These are phyloP conservation scores for Acorus calamus DNA, from an alignment of 106 monocot species.

Conservation along the genomic window DNA sequence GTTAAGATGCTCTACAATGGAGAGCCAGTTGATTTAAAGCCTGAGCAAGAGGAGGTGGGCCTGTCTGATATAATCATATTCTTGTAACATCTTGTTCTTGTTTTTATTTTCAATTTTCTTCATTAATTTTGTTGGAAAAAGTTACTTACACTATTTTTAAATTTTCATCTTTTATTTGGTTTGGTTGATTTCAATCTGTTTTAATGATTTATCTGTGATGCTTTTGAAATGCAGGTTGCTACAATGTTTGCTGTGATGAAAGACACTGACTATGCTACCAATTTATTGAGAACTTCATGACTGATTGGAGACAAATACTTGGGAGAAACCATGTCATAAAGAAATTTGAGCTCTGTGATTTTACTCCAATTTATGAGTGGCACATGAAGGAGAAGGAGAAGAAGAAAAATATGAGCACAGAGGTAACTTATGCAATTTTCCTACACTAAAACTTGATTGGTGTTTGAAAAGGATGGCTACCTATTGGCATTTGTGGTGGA, in stretches of 20 bases:
- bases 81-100: too few relatives aligned
- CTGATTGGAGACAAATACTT: constrained; percentile 79
- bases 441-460: not conserved
- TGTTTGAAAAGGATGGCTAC: not conserved
- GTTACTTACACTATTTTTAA: not conserved
- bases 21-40: constrained; percentile 76
- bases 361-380: constrained; percentile 97
- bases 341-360: constrained; percentile 92
- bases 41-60: constrained; percentile 89
- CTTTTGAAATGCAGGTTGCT: constrained; percentile 57
- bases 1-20: constrained; percentile 95
- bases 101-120: not conserved
- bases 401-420: constrained; percentile 84
- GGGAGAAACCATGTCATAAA: constrained; percentile 91
- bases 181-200: not conserved
- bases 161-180: not conserved
- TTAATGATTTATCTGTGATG: not conserved
- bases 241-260: constrained; percentile 99
- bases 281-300: constrained; percentile 90
- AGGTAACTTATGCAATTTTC: constrained; percentile 33
- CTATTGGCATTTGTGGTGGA: not conserved
- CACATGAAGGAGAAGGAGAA: constrained; percentile 90
- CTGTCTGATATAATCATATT: too few relatives aligned
- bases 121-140: not conserved
- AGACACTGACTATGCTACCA: constrained; percentile 91